Evolutionary conservation across 352 stramenopile genomes (phyloP), one percentile per base, ranked within the genome.

Genomic region (Thraustochytrium sp.): DNA sequence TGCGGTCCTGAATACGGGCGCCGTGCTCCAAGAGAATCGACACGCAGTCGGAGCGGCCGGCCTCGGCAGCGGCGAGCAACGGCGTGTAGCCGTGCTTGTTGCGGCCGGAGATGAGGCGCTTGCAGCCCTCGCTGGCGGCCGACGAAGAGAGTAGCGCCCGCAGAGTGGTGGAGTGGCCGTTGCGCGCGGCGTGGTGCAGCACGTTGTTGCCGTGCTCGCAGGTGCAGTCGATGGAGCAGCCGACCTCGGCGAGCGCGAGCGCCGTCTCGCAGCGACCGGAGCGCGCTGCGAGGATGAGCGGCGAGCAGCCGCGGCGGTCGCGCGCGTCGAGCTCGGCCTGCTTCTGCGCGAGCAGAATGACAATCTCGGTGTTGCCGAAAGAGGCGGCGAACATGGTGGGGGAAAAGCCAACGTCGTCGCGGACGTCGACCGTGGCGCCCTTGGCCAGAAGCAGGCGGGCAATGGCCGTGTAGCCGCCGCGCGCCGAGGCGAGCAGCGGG

Each of bases 261-360:
- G 44, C 68, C 3, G 68, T 64, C 23, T 80, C 68, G 8, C 3
- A 44, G 37, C 53, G 68, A 5, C 68, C 68, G n/a, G 68, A 44
- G 16, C 68, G 68, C 18, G 68, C 68, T 9, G 68, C 68, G 13
- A 80, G 68, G 38, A 64, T 42, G 31, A 80, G 68, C 34, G 68
- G 31, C 23, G 46, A 44, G 37, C 68, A 64, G 42, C 68, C 68
- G n/a, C 38, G 42, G 0, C 53, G 48, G 36, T 80, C 68, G 5
- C 34, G 18, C n/a, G 23, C 3, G 29, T 80, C 68, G 18, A 77
- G 16, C 4, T 48, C n/a, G 13, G 40, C 40, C 64, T 62, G 8
- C 23, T 77, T 62, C 64, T 77, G 64, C 26, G 64, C 64, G 31
- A 77, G 46, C 29, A 77, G 64, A 74, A 29, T 77, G 31, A 77